Conservation (phyloP, 495 filamentous ascomycete species). For the Penicillium goetzii region DNA sequence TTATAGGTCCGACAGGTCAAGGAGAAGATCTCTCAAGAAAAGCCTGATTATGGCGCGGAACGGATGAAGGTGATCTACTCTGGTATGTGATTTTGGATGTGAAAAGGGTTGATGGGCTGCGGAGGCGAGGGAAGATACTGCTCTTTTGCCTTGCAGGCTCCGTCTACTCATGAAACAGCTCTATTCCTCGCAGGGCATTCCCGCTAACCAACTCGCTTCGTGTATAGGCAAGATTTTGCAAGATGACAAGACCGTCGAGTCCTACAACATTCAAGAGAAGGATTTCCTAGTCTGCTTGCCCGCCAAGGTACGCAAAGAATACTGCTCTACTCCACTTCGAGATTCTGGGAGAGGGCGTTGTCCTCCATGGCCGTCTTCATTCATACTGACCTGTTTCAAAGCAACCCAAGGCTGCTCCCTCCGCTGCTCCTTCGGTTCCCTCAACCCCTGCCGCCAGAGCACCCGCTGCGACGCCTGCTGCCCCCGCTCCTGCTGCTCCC, state of each 20-base stretch:
- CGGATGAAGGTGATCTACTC: conserved; percentile 96
- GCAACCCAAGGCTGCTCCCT: conserved; percentile 71
- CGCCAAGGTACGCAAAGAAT: conserved; percentile 68
- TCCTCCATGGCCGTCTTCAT: not conserved
- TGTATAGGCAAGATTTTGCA: conserved; percentile 89
- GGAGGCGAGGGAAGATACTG: not conserved
- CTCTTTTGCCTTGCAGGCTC: not conserved
- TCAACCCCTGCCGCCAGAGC: conserved; percentile 58
- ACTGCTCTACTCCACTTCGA: not conserved
- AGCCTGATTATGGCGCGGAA: conserved; percentile 81
- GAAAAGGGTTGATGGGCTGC: not conserved
- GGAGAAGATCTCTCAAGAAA: conserved; percentile 83
- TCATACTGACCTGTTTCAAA: conserved; percentile 19
- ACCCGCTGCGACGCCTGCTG: conserved; percentile 52
- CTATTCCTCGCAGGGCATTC: not conserved
- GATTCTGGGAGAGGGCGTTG: not conserved
- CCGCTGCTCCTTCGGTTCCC: conserved; percentile 58
- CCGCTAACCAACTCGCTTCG: conserved; percentile 6
- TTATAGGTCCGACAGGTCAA: conserved; percentile 83
- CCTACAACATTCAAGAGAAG: conserved; percentile 98
- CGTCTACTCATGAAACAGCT: not conserved
- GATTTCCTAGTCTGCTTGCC: conserved; percentile 98
- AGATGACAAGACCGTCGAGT: conserved; percentile 93
- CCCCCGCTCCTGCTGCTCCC: conserved; percentile 68
- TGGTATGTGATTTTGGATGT: conserved; percentile 52